A percentile compares a stretch with the other conserved stretches of the same genome.
These are phyloP conservation scores for Yamadazyma ubonensis DNA, from an alignment of 805 yeast genomes.

Conservation along the genomic window DNA sequence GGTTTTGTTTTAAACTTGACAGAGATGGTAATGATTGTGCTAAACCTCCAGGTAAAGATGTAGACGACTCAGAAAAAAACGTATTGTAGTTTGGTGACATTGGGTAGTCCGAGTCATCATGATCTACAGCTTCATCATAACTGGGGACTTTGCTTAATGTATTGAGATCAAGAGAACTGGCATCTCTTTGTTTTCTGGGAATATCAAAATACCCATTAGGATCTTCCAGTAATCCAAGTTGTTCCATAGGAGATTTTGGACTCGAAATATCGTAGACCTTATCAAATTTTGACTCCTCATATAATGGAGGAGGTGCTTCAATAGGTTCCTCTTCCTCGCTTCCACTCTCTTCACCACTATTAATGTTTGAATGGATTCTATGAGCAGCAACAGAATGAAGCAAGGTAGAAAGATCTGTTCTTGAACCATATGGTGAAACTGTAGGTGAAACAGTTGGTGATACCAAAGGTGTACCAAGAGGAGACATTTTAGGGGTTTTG, in stretches of 20 bases:
- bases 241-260: slow-evolving; percentile 38
- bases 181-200: slow-evolving; percentile 14
- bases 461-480: slow-evolving; percentile 7
- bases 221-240: slow-evolving; percentile 19
- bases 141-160: slow-evolving; percentile 36
- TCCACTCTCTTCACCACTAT: slow-evolving; percentile 16
- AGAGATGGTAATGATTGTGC: neutral
- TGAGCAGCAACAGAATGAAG: neutral
- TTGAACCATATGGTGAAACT: slow-evolving; percentile 3
- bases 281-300: slow-evolving; percentile 39
- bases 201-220: slow-evolving; percentile 33
- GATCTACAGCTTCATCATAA: slow-evolving; percentile 40
- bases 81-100: slow-evolving; percentile 23
- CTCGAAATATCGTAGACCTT: slow-evolving; percentile 34
- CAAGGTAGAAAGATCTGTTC: slow-evolving; percentile 6
- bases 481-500: slow-evolving; percentile 11
- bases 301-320: slow-evolving; percentile 44
- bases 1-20: neutral
- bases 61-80: slow-evolving; percentile 2
- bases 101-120: slow-evolving; percentile 29
- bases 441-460: slow-evolving; percentile 7
- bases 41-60: slow-evolving; percentile 3
- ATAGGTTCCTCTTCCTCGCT: slow-evolving; percentile 24
- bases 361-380: neutral
- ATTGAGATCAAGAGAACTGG: slow-evolving; percentile 21